Percentiles rank a stretch among this genome's conserved stretches.
Evolutionary conservation across 768 basidiomycete genomes (phyloP).

Genomic region (Lactifluus rugatus): DNA sequence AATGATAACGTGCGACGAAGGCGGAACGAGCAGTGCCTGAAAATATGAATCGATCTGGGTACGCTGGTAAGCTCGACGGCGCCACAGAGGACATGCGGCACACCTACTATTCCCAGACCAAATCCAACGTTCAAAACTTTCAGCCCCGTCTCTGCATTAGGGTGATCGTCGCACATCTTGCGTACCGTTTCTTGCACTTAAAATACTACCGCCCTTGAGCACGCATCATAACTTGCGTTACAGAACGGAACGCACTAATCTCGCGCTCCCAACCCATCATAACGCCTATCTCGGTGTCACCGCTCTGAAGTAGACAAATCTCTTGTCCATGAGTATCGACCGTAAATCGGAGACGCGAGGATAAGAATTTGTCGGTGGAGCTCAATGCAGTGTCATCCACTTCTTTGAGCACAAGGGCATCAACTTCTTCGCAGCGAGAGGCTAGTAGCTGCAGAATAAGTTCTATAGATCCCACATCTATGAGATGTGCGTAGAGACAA

Average conservation of each 20-base stretch:
- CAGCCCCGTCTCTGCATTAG: conserved; percentile 36
- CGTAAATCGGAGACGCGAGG: conserved; percentile 57
- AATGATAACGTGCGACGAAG: conserved; percentile 75
- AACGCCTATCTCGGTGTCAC: conserved; percentile 77
- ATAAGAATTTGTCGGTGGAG: conserved; percentile 61
- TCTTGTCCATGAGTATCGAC: conserved; percentile 70
- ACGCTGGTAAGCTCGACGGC: not conserved
- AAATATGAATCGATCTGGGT: conserved; percentile 75
- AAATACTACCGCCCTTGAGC: conserved; percentile 23
- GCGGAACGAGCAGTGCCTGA: conserved; percentile 49
- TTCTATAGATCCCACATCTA: conserved; percentile 34
- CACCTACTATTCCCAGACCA: conserved; percentile 79
- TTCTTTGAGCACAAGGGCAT: conserved; percentile 36
- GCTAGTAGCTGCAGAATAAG: conserved; percentile 58
- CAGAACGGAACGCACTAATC: conserved; percentile 46
- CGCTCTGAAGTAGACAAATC: conserved; percentile 59
- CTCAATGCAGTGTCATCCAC: conserved; percentile 48
- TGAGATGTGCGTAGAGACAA: not conserved
- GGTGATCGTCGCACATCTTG: conserved; percentile 46
- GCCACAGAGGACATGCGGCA: not conserved
- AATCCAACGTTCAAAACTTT: conserved; percentile 87
- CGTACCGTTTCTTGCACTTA: conserved; percentile 72
- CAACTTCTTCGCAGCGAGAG: conserved; percentile 28
- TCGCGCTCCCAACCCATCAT: conserved; percentile 99
- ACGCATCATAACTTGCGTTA: not conserved